Evolutionary conservation across 768 basidiomycete genomes (phyloP).

Genomic region (Daedaleopsis nitida): DNA sequence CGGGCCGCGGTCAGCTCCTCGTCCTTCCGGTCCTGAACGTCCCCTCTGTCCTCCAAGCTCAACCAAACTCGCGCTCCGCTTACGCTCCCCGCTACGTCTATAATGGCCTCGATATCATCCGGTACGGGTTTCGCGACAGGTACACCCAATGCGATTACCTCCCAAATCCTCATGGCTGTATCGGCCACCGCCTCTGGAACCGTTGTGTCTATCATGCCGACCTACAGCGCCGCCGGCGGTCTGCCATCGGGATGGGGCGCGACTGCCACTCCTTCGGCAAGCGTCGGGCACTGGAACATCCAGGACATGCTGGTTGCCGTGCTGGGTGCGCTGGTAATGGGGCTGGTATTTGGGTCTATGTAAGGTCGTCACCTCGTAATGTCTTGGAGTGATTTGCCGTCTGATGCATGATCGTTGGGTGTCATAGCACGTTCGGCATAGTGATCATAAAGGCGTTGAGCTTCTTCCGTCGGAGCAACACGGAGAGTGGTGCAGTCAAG

Average conservation of each 20-base stretch:
- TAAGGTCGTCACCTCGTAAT: not conserved
- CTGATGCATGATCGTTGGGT: not conserved
- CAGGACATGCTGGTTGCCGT: not conserved
- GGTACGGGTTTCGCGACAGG: not conserved
- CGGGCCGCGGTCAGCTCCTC: not conserved
- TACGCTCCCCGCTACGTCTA: not conserved
- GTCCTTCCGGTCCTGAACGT: not conserved
- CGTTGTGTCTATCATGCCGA: too few relatives aligned
- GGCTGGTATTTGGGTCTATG: constrained; percentile 11
- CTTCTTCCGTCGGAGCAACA: not conserved
- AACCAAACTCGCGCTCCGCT: not conserved
- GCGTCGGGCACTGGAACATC: not conserved
- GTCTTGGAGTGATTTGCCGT: not conserved
- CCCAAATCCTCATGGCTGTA: not conserved
- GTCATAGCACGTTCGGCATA: constrained; percentile 6
- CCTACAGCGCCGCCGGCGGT: too few relatives aligned
- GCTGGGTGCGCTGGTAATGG: constrained; percentile 2
- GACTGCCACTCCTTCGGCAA: not conserved
- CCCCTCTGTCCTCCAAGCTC: not conserved
- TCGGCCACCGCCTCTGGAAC: not conserved
- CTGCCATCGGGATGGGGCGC: not conserved
- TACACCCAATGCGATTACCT: not conserved
- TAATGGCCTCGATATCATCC: not conserved
- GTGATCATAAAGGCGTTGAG: constrained; percentile 4
- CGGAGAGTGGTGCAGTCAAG: not conserved